Conservation (phyloP, 2,329 filamentous ascomycete species). For the Aspergillus calidoustus region DNA sequence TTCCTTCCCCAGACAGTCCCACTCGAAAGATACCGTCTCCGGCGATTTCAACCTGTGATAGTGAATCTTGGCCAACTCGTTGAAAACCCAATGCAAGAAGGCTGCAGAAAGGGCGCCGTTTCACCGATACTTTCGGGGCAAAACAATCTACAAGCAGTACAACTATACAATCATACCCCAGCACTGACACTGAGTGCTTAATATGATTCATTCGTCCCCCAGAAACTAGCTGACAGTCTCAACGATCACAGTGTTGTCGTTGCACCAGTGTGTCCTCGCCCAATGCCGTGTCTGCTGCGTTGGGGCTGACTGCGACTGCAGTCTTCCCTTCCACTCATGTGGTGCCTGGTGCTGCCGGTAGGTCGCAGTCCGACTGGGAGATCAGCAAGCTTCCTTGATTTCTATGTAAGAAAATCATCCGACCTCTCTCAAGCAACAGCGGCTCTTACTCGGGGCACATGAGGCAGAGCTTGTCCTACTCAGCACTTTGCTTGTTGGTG, state of each 20-base stretch:
- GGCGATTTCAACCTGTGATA: background rate
- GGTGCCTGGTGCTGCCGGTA: background rate
- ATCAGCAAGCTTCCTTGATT: background rate
- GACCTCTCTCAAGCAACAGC: background rate
- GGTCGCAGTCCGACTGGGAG: background rate
- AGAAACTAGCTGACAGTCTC: background rate
- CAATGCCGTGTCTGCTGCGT: conserved; percentile 21
- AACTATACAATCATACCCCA: background rate
- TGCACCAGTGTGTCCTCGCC: conserved; percentile 19
- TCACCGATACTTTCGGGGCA: background rate
- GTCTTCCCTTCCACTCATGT: background rate
- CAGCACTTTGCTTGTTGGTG: background rate
- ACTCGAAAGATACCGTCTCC: background rate
- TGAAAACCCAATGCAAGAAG: background rate
- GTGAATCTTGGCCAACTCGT: background rate
- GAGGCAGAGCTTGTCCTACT: background rate
- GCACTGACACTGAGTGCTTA: background rate
- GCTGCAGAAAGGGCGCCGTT: background rate
- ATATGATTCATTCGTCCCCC: background rate
- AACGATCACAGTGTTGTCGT: conserved; percentile 16
- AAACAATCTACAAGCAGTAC: background rate
- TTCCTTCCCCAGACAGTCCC: conserved; percentile 17
- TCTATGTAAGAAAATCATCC: background rate
- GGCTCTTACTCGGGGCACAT: background rate
- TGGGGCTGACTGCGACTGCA: conserved; percentile 5